Base-by-base conservation (phyloP, 306 rosid genomes). In the Alnus glutinosa region DNA sequence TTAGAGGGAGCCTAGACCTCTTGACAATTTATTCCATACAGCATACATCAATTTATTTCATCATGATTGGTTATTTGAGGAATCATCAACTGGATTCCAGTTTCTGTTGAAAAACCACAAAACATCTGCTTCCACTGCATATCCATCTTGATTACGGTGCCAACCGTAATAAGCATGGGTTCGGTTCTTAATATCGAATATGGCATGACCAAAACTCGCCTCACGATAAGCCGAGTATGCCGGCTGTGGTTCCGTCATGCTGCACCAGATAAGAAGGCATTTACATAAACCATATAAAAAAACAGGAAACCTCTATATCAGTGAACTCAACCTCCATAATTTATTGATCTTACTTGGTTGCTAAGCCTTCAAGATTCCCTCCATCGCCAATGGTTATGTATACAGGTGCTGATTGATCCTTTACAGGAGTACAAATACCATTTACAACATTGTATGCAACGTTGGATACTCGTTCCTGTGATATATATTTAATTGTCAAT, bases 361-460 rank as follows among this genome's bases (percentile, higher is more conserved):
- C 92, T 57, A 89, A 81, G 86, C 87, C 92, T 86, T 89, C 92
- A 48, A 80, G 10, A 72, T 89, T 89, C 42, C 92, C 92, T 54
- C 92, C 90, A 51, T 89, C 92, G 3, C 92, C 92, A 14, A 89
- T 86, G 72, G 86, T 89, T 52, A 89, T 84, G 87, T 89, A 89
- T 10, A 89, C 88, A 36, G 90, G 92, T 36, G 92, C 90, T 5
- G 83, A 80, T 51, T 77, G 87, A 74, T 89, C 88, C 49, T 80
- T 86, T 74, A 89, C 84, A 1, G 90, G 90, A 30, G 23, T 58
- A 77, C 92, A 89, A 10, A 59, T 73, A 16, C 91, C 89, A 71
- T 88, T 88, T 18, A 88, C 75, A 0, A 88, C 51, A 30, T 84
- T 89, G 75, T 86, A 89, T 28, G 90, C 90, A 70, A 86, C 48